Evolutionary conservation across 1,139 yeast genomes (phyloP).

Genomic region (Candida mesenterica): DNA sequence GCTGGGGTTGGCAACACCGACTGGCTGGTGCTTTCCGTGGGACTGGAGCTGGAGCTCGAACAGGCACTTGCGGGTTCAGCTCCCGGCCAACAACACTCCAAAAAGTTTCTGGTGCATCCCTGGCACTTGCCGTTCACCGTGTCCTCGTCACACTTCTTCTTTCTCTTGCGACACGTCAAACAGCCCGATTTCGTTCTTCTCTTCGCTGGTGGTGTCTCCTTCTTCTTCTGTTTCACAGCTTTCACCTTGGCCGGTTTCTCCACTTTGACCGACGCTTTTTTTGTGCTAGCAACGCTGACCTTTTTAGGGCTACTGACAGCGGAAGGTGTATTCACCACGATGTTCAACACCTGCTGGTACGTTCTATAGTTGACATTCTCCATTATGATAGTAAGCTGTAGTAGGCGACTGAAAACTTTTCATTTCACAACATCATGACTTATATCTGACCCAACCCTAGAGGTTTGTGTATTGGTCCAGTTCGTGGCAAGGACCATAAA

Average conservation of each 20-base stretch:
- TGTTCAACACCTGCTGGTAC: slow-evolving; percentile 44
- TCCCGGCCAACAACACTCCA: slow-evolving; percentile 39
- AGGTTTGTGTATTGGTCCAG: slow-evolving; percentile 1
- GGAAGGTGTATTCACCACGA: slow-evolving; percentile 22
- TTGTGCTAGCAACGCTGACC: too few species aligned
- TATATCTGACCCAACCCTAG: neutral
- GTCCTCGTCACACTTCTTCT: slow-evolving; percentile 72
- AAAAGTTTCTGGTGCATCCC: slow-evolving; percentile 47
- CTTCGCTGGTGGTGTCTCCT: slow-evolving; percentile 18
- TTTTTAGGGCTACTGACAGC: slow-evolving; percentile 10
- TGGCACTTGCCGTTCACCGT: slow-evolving; percentile 47
- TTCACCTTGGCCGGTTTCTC: slow-evolving; percentile 5
- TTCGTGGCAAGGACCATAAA: slow-evolving; percentile 7
- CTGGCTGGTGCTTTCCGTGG: too few species aligned
- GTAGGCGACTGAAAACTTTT: slow-evolving; percentile 6
- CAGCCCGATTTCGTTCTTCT: slow-evolving; percentile 74
- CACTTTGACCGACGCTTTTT: slow-evolving; percentile 10
- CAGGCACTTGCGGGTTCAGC: too few species aligned
- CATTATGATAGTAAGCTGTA: slow-evolving; percentile 7
- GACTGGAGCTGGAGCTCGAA: too few species aligned
- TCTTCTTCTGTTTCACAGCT: slow-evolving; percentile 8
- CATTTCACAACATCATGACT: too few species aligned
- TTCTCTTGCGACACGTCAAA: slow-evolving; percentile 66
- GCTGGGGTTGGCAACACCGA: slow-evolving; percentile 8
- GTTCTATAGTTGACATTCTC: slow-evolving; percentile 29